Base-by-base conservation (phyloP, 371 early-diverging fungal species). In the Actinomortierella ambigua region DNA sequence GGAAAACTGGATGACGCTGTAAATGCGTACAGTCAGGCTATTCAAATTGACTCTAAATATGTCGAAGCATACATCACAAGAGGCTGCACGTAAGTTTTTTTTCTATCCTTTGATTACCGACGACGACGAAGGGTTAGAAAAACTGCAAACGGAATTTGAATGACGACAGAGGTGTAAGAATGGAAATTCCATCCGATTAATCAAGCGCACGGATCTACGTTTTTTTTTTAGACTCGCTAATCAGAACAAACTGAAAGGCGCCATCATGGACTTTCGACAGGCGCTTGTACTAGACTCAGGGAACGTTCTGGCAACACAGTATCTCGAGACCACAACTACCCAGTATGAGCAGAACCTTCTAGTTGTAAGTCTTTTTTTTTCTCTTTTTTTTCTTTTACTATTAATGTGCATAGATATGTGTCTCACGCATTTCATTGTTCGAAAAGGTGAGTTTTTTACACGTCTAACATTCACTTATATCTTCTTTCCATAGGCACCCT, bases 51-150 rank as follows among this genome's bases (percentile, higher is more conserved):
- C 40, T 39, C 50, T 3, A 66, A 73, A 39, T 63, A 49, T 23
- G 53, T 66, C 15, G 67, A 73, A 39, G 73, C 63, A 27, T 73
- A 66, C 41, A 50, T 73, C 17, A 67, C 73, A 18, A 58, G 73
- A 14, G 73, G 73, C 51, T 73, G 73, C 73, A 66, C 73, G 73
- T 73, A 73, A 53, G 73, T 73, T 49, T 1, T 8, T 3, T 18
- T 51, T 14, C 8, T 51, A n/a, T n/a, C n/a, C n/a, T n/a, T n/a
- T n/a, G n/a, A n/a, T n/a, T n/a, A n/a, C n/a, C n/a, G n/a, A n/a
- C n/a, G n/a, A n/a, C n/a, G n/a, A n/a, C n/a, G n/a, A n/a, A n/a
- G n/a, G n/a, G n/a, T n/a, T n/a, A n/a, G n/a, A n/a, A n/a, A n/a
- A n/a, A n/a, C n/a, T 17, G 15, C 17, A 23, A 9, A 1, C 9